These are phyloP conservation scores for Parathielavia appendiculata DNA, from an alignment of 495 filamentous ascomycete genomes.

Conservation along the genomic window DNA sequence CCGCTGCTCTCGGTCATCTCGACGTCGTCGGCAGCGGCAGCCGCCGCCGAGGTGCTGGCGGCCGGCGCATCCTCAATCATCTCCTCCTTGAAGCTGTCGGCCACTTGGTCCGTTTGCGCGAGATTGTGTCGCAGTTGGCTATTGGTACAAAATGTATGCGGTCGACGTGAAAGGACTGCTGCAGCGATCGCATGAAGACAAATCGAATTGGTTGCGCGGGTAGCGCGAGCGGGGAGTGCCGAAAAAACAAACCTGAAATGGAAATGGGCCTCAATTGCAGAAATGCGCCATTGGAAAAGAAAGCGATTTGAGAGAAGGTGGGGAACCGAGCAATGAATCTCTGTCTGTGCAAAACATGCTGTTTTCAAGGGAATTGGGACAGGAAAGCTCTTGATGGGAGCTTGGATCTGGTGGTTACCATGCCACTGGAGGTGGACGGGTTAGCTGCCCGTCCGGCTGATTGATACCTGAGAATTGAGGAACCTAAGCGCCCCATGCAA, in stretches of 20 bases:
- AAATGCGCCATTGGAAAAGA: not conserved
- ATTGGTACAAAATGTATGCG: not conserved
- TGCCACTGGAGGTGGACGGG: no score
- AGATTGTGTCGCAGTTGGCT: no score
- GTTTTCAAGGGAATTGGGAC: not conserved
- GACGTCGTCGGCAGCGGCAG: slow-evolving; percentile 39
- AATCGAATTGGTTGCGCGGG: not conserved
- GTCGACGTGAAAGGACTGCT: not conserved
- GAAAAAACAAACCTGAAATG: not conserved
- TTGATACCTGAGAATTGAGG: no score
- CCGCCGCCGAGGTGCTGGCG: slow-evolving; percentile 14
- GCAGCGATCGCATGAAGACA: not conserved
- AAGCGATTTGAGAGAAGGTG: not conserved
- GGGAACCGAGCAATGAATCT: not conserved
- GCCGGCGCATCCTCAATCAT: slow-evolving; percentile 34
- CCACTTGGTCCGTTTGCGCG: slow-evolving; percentile 24
- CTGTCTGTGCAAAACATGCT: not conserved
- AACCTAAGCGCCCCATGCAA: no score
- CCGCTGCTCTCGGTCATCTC: slow-evolving; percentile 43
- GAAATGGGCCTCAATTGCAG: not conserved
- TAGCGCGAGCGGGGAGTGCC: not conserved
- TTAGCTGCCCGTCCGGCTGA: no score
- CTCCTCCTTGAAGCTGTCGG: slow-evolving; percentile 39
- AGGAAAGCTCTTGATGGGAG: no score
- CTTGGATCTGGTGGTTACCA: no score